Percentiles rank a stretch among this genome's conserved stretches.
Evolutionary conservation across 768 basidiomycete genomes (phyloP).

Genomic region (Royoungia palumana): DNA sequence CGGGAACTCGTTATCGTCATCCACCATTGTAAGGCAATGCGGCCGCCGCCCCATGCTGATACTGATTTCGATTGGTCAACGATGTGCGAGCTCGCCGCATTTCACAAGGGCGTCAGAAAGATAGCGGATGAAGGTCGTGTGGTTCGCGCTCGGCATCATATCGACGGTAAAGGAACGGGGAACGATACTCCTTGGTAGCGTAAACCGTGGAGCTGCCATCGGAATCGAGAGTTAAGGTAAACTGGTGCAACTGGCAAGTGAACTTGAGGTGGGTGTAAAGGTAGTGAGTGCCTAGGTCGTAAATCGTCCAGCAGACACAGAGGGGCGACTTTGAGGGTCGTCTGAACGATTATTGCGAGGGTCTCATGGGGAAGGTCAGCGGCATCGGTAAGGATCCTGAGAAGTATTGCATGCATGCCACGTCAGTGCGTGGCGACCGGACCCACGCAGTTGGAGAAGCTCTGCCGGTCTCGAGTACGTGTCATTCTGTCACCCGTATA

Average conservation of each 20-base stretch:
- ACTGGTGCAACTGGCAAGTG: slow-evolving; percentile 22
- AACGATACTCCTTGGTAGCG: slow-evolving; percentile 5
- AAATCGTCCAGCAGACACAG: slow-evolving; percentile 20
- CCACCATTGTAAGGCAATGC: too few relatives aligned
- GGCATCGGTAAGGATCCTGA: background rate
- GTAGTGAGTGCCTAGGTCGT: slow-evolving; percentile 13
- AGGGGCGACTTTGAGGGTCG: slow-evolving; percentile 15
- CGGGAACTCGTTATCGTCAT: slow-evolving; percentile 18
- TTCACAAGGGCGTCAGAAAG: slow-evolving; percentile 28
- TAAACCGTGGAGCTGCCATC: background rate
- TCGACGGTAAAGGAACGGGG: slow-evolving; percentile 29
- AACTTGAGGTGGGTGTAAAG: slow-evolving; percentile 30
- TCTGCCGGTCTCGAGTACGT: background rate
- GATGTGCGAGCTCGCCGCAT: slow-evolving; percentile 13
- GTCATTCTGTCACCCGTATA: background rate
- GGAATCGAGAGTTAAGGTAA: slow-evolving; percentile 1
- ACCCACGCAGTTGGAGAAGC: too few relatives aligned
- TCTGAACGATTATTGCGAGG: slow-evolving; percentile 14
- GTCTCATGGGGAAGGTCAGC: slow-evolving; percentile 24
- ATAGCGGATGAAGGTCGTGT: slow-evolving; percentile 15
- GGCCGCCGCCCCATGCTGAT: too few relatives aligned
- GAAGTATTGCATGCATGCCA: too few relatives aligned
- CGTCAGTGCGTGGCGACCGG: too few relatives aligned
- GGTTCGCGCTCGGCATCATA: slow-evolving; percentile 21
- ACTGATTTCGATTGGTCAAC: background rate